Evolutionary conservation across 768 basidiomycete species (phyloP).

Genomic region (Russula sp.): DNA sequence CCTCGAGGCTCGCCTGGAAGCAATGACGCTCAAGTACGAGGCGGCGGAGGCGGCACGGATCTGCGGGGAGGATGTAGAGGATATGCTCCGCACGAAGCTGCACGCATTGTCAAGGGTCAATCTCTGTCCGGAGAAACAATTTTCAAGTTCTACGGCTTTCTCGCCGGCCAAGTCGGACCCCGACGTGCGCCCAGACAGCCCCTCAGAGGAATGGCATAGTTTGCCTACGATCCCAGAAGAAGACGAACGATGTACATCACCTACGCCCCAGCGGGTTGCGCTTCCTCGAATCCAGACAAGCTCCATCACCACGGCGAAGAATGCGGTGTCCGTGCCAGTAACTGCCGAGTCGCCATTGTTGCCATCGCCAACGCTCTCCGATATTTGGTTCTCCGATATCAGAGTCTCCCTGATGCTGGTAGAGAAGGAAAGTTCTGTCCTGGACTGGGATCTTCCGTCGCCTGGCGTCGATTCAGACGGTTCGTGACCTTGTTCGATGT

Average conservation of each 20-base stretch:
- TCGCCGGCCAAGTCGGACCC: not conserved
- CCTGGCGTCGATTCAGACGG: conserved; percentile 19
- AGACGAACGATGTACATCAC: conserved; percentile 9
- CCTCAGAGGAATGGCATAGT: not conserved
- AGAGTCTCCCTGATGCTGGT: conserved; percentile 15
- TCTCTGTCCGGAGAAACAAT: not conserved
- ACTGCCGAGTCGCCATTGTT: conserved; percentile 16
- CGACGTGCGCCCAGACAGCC: conserved; percentile 4
- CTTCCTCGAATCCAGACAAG: conserved; percentile 18
- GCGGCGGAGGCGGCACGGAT: conserved; percentile 30
- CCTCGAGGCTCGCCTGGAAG: conserved; percentile 20
- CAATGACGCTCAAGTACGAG: conserved; percentile 27
- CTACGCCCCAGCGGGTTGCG: not conserved
- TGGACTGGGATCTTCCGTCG: conserved; percentile 27
- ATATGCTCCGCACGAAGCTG: conserved; percentile 21
- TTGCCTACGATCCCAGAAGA: conserved; percentile 21
- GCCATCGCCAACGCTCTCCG: conserved; percentile 25
- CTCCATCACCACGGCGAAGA: not conserved
- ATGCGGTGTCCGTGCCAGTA: not conserved
- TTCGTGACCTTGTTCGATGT: not conserved
- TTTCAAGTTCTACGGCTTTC: not conserved
- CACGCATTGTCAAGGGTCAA: conserved; percentile 3
- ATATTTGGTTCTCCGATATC: conserved; percentile 27
- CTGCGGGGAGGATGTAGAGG: conserved; percentile 28
- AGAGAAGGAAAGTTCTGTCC: conserved; percentile 10